These are phyloP conservation scores for Aspergillus chevalieri DNA, from an alignment of 2,329 filamentous ascomycete species.

Conservation along the genomic window DNA sequence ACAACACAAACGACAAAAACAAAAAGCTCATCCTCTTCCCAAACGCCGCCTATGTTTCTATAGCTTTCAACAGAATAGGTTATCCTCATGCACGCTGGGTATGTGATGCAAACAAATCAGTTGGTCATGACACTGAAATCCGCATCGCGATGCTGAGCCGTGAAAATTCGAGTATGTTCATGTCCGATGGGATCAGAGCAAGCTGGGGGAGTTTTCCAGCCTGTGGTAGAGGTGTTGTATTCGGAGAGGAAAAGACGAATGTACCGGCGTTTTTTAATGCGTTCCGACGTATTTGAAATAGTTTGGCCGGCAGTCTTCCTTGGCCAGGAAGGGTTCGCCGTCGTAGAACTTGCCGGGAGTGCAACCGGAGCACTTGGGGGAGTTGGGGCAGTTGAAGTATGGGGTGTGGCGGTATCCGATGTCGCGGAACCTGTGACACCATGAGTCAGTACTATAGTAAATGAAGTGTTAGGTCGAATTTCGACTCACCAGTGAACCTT, in stretches of 20 bases:
- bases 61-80: constrained; percentile 7
- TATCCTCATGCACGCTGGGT: constrained; percentile 11
- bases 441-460: neutral
- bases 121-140: constrained; percentile 3
- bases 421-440: constrained; percentile 79
- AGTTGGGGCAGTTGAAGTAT: constrained; percentile 98
- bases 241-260: neutral
- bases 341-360: constrained; percentile 82
- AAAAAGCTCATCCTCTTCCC: constrained; percentile 4
- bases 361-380: constrained; percentile 84
- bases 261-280: constrained; percentile 45
- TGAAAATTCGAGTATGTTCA: no score
- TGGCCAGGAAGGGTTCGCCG: constrained; percentile 75
- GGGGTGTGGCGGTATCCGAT: constrained; percentile 98
- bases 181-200: neutral
- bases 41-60: constrained; percentile 14
- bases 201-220: no score
- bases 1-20: constrained; percentile 2
- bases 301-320: constrained; percentile 88
- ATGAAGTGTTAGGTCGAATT: neutral
- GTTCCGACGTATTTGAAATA: constrained; percentile 96
- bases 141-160: neutral
- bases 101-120: constrained; percentile 4
- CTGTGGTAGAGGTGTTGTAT: no score
- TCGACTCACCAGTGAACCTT: constrained; percentile 81